Conservation (phyloP, 2,329 filamentous ascomycete genomes). For the Penicillium concentricum region DNA sequence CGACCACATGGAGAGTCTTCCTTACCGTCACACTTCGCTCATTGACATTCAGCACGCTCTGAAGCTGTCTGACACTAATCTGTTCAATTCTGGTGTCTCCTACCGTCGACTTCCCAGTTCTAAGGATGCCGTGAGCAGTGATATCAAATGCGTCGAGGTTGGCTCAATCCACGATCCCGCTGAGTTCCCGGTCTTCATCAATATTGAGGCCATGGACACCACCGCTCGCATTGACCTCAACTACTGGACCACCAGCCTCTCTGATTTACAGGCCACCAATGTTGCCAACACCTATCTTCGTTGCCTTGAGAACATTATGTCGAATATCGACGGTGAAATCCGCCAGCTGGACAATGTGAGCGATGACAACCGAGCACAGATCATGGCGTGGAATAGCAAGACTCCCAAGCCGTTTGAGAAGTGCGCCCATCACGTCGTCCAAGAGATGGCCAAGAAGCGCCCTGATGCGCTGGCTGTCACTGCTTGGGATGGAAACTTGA, state of each 20-base stretch:
- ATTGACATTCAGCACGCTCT: conserved; percentile 50
- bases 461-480: conserved; percentile 30
- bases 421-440: conserved; percentile 31
- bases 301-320: conserved; percentile 40
- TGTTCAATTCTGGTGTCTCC: conserved; percentile 52
- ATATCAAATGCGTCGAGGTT: conserved; percentile 41
- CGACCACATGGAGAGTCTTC: conserved; percentile 48
- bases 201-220: conserved; percentile 49
- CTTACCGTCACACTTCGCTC: conserved; percentile 45
- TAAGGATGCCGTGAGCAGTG: conserved; percentile 21
- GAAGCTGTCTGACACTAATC: conserved; percentile 35
- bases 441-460: conserved; percentile 21
- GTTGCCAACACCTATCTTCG: conserved; percentile 40
- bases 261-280: conserved; percentile 39
- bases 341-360: conserved; percentile 41
- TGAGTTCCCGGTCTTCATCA: conserved; percentile 50
- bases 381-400: conserved; percentile 32
- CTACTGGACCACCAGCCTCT: conserved; percentile 45
- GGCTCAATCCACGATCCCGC: conserved; percentile 48
- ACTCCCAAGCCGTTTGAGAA: conserved; percentile 23
- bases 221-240: conserved; percentile 39
- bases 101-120: conserved; percentile 44
- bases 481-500: conserved; percentile 35
- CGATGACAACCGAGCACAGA: conserved; percentile 31
- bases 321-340: conserved; percentile 34